Conservation (phyloP, 345 rosid genomes). For the Iberis pinnata region DNA sequence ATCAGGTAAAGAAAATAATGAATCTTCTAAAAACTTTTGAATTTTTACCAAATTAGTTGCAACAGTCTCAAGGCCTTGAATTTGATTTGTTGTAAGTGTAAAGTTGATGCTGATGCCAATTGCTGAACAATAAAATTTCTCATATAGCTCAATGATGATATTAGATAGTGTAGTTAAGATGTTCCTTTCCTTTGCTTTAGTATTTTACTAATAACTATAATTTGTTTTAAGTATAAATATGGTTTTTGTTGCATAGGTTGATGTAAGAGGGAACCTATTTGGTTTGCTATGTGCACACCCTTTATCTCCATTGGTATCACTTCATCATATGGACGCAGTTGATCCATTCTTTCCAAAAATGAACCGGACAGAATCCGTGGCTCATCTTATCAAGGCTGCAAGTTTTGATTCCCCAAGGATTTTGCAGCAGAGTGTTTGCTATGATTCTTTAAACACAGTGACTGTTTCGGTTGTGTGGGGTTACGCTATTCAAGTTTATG, state of each 20-base stretch:
- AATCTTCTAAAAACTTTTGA: constrained; percentile 12
- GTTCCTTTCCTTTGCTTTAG: neutral
- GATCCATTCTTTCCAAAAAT: constrained; percentile 67
- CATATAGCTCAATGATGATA: neutral
- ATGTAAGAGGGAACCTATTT: constrained; percentile 69
- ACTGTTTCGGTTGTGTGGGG: constrained; percentile 86
- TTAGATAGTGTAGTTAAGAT: constrained; percentile 8
- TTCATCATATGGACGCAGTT: constrained; percentile 82
- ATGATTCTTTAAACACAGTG: constrained; percentile 45
- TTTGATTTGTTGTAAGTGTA: neutral
- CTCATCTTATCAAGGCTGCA: constrained; percentile 53
- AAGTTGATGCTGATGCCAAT: constrained; percentile 7
- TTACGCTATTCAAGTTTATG: constrained; percentile 66
- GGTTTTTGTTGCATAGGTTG: constrained; percentile 45
- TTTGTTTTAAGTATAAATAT: too few relatives aligned
- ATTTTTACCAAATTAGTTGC: neutral
- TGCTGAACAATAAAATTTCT: constrained; percentile 1
- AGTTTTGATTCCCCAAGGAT: constrained; percentile 60
- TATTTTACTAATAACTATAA: too few relatives aligned
- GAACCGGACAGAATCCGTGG: constrained; percentile 46
- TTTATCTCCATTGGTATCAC: constrained; percentile 63
- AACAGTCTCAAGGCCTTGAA: neutral
- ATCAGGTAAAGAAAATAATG: constrained; percentile 58
- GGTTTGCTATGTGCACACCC: constrained; percentile 87
- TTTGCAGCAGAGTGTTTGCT: constrained; percentile 82